These are phyloP conservation scores for Fusarium sp. DNA, from an alignment of 2,329 filamentous ascomycete species.

Conservation along the genomic window DNA sequence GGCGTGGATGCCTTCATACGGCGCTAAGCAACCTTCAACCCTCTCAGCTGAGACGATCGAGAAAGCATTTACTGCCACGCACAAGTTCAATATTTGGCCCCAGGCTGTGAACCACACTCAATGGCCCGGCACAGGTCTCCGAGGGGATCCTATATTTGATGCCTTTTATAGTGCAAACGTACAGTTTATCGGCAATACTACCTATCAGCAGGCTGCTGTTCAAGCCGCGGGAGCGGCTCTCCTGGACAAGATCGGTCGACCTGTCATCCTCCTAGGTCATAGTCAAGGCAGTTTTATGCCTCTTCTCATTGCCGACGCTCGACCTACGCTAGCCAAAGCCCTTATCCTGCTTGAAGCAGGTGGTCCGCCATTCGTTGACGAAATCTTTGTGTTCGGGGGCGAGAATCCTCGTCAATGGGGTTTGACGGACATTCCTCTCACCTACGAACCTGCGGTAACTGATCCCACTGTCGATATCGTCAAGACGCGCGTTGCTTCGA, in stretches of 20 bases:
- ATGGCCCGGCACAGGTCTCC: conserved; percentile 35
- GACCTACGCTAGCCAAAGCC: conserved; percentile 55
- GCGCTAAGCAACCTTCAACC: conserved; percentile 19
- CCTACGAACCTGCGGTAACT: conserved; percentile 55
- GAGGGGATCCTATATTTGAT: conserved; percentile 35
- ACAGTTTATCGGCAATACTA: conserved; percentile 36
- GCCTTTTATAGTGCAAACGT: conserved; percentile 41
- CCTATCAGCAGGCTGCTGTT: conserved; percentile 29
- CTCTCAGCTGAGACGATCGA: conserved; percentile 35
- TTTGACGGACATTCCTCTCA: conserved; percentile 61
- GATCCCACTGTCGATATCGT: conserved; percentile 32
- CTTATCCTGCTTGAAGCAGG: conserved; percentile 60
- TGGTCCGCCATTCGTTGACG: conserved; percentile 61
- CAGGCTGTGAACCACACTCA: conserved; percentile 40
- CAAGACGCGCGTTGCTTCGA: conserved; percentile 1
- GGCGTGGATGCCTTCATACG: conserved; percentile 26
- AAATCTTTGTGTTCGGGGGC: conserved; percentile 53
- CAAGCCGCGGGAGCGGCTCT: conserved; percentile 52
- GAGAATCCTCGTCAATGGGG: conserved; percentile 55
- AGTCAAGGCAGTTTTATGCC: conserved; percentile 59
- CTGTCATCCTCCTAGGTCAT: conserved; percentile 56
- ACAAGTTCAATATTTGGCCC: conserved; percentile 36
- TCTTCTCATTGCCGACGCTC: conserved; percentile 42
- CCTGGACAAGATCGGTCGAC: conserved; percentile 56
- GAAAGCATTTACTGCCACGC: conserved; percentile 30